phyloP scores from a whole-genome alignment of 805 yeast genomes.

The Metschnikowia colocasiae region DNA sequence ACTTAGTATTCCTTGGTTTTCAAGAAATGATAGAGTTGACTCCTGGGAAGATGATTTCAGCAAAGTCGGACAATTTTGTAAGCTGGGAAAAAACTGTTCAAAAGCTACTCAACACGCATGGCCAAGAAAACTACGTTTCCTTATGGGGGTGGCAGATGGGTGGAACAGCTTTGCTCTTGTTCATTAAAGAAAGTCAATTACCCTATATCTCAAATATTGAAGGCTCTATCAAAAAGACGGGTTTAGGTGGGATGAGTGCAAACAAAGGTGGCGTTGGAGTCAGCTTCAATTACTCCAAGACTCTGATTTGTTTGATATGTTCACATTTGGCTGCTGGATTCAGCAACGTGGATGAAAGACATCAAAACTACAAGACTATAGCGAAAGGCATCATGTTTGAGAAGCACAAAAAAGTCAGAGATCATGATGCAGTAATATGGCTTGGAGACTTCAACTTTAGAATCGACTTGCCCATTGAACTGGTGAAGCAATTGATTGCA shows the following conservation, averaged over 20 bases:
- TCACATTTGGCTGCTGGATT: constrained; percentile 95
- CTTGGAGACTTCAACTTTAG: constrained; percentile 93
- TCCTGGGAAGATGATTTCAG: constrained; percentile 77
- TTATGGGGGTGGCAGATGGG: constrained; percentile 81
- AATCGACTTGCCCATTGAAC: constrained; percentile 65
- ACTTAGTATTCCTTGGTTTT: constrained; percentile 75
- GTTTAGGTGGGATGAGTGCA: constrained; percentile 86
- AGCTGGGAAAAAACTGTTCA: constrained; percentile 67
- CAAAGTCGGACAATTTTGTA: constrained; percentile 58
- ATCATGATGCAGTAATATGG: constrained; percentile 84
- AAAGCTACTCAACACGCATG: constrained; percentile 38
- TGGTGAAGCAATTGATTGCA: constrained; percentile 54
- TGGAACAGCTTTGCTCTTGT: constrained; percentile 72
- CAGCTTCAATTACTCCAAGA: constrained; percentile 59
- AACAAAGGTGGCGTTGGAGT: constrained; percentile 79
- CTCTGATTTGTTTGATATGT: constrained; percentile 73
- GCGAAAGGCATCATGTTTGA: constrained; percentile 64
- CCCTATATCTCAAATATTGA: constrained; percentile 57
- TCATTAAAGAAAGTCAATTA: constrained; percentile 52
- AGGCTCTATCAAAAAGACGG: constrained; percentile 81
- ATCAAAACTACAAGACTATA: constrained; percentile 79
- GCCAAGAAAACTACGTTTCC: constrained; percentile 47
- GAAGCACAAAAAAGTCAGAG: constrained; percentile 52
- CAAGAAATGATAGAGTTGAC: constrained; percentile 85
- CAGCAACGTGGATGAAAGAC: constrained; percentile 75